Base-by-base conservation (phyloP, 2,329 filamentous ascomycete species). In the Stenocarpella maydis region DNA sequence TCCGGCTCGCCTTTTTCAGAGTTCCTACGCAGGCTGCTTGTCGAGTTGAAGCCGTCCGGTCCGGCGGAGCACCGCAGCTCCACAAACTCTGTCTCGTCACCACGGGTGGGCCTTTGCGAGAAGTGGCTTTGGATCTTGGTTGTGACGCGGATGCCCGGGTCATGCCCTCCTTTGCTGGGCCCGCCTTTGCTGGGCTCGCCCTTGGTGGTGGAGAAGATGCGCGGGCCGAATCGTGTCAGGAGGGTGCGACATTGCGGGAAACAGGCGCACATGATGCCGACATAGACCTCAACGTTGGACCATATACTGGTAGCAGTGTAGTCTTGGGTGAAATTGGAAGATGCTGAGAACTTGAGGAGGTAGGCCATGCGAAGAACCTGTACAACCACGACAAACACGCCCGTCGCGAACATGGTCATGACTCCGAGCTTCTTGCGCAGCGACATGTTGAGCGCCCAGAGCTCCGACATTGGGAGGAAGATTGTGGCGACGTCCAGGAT, bases 391-490 rank as follows among this genome's bases (percentile, higher is more conserved):
- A 63, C 58, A 5, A 63, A 63, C 3, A 63, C 28, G 14, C 58
- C 58, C 43, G 58, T 63, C 41, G 78, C 80, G 53, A 83, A 80
- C 55, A 82, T 80, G 9, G 77, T 72, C 0, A 74, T 75, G 14
- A 83, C 74, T 4, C 75, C 78, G n/a, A 81, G 68, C 72, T 82
- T 83, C 69, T 83, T 81, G 53, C 80, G 80, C 60, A 68, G 74
- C 1, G 81, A 80, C 71, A 83, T 77, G 60, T 81, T 79, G 7
- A 82, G 73, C 21, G 74, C 76, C 71, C 79, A 76, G 26, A 83
- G 75, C 14, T 81, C 78, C 4, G 76, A 76, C 69, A 82, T 77
- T 2, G 82, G 82, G 7, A 83, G 73, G 6, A 77, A 73, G 65
- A 80, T 81, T 43, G 80, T 80, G 28, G 80, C 65, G 15, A 83